Evolutionary conservation across 257 asterid species (phyloP).

Genomic region (Solanum phureja): DNA sequence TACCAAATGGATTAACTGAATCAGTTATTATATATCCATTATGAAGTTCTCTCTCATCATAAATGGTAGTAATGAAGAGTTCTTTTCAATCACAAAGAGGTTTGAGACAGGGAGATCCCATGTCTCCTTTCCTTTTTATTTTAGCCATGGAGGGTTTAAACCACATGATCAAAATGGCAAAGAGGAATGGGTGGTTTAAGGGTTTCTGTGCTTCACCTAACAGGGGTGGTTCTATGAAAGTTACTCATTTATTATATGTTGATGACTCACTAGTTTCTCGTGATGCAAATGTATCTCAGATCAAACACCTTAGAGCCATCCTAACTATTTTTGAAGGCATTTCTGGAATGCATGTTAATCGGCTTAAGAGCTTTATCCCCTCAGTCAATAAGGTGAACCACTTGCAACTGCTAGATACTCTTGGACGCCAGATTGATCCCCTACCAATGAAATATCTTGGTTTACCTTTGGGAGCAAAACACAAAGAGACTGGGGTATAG

Average conservation of each 20-base stretch:
- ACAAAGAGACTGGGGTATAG: not conserved
- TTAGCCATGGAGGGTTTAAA: not conserved
- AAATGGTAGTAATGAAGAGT: not conserved
- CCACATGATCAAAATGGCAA: not conserved
- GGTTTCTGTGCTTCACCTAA: not conserved
- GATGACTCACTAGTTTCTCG: not conserved
- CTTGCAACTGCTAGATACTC: not conserved
- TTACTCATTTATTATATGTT: not conserved
- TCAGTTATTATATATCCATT: not conserved
- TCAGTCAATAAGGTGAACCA: not conserved
- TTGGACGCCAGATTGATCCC: not conserved
- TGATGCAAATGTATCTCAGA: not conserved
- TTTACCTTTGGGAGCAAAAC: not conserved
- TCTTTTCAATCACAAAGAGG: not conserved
- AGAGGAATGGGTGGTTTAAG: not conserved
- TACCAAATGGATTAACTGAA: not conserved
- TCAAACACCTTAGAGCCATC: not conserved
- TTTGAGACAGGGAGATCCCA: not conserved
- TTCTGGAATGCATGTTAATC: not conserved
- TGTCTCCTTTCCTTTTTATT: not conserved
- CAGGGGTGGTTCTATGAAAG: not conserved
- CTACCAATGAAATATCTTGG: not conserved
- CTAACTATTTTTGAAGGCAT: not conserved
- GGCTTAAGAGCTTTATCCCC: not conserved
- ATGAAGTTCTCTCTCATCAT: not conserved